Conservation (phyloP, 148 eudicot genomes). For the Polygonum aviculare region DNA sequence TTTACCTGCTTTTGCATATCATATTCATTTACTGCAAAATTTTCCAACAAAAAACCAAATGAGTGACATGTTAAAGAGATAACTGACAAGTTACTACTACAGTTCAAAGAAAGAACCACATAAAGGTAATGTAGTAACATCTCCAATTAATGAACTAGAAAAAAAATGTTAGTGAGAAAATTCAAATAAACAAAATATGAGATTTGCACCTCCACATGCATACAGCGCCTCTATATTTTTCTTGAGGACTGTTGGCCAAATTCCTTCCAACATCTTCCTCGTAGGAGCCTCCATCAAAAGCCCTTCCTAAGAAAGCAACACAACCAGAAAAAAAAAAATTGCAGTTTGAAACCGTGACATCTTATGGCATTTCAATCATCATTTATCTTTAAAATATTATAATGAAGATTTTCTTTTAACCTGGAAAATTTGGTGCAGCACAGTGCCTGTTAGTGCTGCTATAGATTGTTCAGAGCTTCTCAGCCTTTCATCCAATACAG, state of each 20-base stretch:
- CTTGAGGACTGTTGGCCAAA: slow-evolving; percentile 50
- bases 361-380: neutral
- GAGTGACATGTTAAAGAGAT: neutral
- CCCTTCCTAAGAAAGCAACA: slow-evolving; percentile 56
- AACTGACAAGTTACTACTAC: neutral
- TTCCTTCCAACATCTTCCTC: slow-evolving; percentile 62
- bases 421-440: slow-evolving; percentile 95
- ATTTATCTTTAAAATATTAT: neutral
- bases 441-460: slow-evolving; percentile 82
- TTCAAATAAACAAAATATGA: neutral
- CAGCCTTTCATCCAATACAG: slow-evolving; percentile 90
- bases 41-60: neutral
- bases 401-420: slow-evolving; percentile 18
- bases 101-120: neutral
- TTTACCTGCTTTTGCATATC: slow-evolving; percentile 48
- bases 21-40: slow-evolving; percentile 63
- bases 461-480: slow-evolving; percentile 56
- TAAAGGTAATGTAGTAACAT: neutral
- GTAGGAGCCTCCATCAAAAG: slow-evolving; percentile 59
- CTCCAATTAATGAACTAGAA: neutral
- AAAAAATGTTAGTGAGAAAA: neutral
- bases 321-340: neutral
- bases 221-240: slow-evolving; percentile 78
- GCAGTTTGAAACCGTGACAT: neutral
- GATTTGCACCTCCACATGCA: slow-evolving; percentile 85